phyloP scores from a whole-genome alignment of 2,329 filamentous ascomycete genomes.

The Cryphonectria radicalis region DNA sequence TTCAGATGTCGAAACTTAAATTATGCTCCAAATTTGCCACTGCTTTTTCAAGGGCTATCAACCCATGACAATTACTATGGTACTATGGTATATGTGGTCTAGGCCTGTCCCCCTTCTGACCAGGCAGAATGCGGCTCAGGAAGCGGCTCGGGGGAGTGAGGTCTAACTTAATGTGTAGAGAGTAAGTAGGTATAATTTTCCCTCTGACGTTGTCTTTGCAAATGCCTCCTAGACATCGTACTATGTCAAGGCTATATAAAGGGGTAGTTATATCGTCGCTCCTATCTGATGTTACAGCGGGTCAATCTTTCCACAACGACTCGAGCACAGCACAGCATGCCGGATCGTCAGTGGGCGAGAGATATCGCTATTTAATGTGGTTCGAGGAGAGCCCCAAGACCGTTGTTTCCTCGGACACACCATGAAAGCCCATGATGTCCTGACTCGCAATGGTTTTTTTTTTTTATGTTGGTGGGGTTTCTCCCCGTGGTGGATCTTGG shows the following conservation, averaged over 20 bases:
- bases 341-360: neutral
- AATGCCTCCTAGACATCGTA: neutral
- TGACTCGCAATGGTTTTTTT: neutral
- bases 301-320: neutral
- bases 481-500: constrained; percentile 3
- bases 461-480: constrained; percentile 9
- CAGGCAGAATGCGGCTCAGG: neutral
- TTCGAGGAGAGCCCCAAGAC: neutral
- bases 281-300: neutral
- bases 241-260: neutral
- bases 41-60: neutral
- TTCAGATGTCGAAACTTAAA: neutral
- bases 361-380: constrained; percentile 7
- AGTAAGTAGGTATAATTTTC: neutral
- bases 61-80: neutral
- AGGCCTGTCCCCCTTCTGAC: neutral
- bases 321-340: neutral
- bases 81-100: neutral
- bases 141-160: neutral
- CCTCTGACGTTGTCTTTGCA: neutral
- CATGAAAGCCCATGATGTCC: neutral
- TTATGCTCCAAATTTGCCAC: neutral
- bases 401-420: neutral
- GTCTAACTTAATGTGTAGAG: neutral
- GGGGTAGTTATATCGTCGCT: neutral